phyloP scores from a whole-genome alignment of 1,284 basidiomycete genomes.

The Tilletia setariae region DNA sequence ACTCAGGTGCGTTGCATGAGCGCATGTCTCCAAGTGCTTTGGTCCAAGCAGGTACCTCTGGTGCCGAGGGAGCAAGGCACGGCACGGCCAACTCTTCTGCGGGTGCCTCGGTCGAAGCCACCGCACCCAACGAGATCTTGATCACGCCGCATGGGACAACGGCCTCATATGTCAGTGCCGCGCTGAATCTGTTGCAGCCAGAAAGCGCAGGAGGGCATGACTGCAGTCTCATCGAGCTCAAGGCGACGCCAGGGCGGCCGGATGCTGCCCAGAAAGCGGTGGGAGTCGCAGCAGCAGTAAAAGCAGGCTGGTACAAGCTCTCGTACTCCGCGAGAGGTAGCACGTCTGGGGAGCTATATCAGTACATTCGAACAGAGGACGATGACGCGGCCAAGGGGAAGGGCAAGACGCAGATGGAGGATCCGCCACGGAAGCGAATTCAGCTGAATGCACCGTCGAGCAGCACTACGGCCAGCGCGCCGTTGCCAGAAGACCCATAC shows the following conservation, averaged over 20 bases:
- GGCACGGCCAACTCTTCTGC: neutral
- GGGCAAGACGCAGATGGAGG: neutral
- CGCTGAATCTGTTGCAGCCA: constrained; percentile 2
- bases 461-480: neutral
- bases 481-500: neutral
- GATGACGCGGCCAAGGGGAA: neutral
- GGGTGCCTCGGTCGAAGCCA: no score
- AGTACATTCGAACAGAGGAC: constrained; percentile 14
- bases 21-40: no score
- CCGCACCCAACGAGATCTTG: constrained; percentile 11
- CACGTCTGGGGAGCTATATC: neutral
- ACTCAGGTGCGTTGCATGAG: no score
- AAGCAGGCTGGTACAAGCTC: constrained; percentile 2
- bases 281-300: constrained; percentile 1
- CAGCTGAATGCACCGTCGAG: constrained; percentile 7
- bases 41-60: neutral
- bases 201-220: neutral
- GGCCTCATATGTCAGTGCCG: neutral
- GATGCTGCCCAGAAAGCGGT: constrained; percentile 15
- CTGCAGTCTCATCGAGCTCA: neutral
- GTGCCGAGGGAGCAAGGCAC: neutral
- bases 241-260: neutral
- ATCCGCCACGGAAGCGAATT: neutral
- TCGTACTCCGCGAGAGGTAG: constrained; percentile 1
- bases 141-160: constrained; percentile 4